phyloP scores from a whole-genome alignment of 139 green algal genomes.

The Micromonas pusilla region DNA sequence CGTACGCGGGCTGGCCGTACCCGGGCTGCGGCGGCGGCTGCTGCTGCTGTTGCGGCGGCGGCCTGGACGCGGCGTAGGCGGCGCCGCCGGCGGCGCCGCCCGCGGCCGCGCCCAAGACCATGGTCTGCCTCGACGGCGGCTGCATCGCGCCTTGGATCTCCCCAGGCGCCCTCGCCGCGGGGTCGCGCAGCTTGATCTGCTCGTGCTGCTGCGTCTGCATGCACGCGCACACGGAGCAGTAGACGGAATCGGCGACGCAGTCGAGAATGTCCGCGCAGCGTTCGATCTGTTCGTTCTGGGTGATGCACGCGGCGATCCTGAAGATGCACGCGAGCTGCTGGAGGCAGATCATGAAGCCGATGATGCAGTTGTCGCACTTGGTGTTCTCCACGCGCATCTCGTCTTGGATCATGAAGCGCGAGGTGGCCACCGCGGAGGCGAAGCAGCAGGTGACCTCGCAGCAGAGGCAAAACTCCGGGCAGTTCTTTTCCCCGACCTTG shows the following conservation, averaged over 20 bases:
- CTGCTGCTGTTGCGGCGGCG: not conserved
- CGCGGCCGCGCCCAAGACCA: no score
- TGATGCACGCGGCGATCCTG: constrained; percentile 16
- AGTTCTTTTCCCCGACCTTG: constrained; percentile 19
- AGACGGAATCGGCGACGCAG: constrained; percentile 31
- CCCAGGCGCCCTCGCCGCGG: not conserved
- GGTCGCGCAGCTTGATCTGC: constrained; percentile 26
- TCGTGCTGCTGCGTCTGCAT: constrained; percentile 39
- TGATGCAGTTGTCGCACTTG: constrained; percentile 33
- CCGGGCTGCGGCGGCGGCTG: not conserved
- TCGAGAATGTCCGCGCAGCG: constrained; percentile 28
- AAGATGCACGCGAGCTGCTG: constrained; percentile 36
- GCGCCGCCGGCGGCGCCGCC: no score
- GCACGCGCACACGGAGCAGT: constrained; percentile 40
- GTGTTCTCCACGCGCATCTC: constrained; percentile 37
- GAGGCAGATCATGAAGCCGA: constrained; percentile 31
- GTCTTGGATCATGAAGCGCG: constrained; percentile 39
- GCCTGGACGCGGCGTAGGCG: no score
- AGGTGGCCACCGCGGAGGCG: constrained; percentile 18
- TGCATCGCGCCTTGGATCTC: not conserved
- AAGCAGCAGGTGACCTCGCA: constrained; percentile 40
- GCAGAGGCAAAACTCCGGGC: constrained; percentile 36
- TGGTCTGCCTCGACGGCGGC: not conserved
- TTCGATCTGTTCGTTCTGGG: constrained; percentile 29
- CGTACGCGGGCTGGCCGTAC: not conserved